Percentiles rank a stretch among this genome's conserved stretches.
These are phyloP conservation scores for Solanum tarijense DNA, from an alignment of 257 asterid species.

Conservation along the genomic window DNA sequence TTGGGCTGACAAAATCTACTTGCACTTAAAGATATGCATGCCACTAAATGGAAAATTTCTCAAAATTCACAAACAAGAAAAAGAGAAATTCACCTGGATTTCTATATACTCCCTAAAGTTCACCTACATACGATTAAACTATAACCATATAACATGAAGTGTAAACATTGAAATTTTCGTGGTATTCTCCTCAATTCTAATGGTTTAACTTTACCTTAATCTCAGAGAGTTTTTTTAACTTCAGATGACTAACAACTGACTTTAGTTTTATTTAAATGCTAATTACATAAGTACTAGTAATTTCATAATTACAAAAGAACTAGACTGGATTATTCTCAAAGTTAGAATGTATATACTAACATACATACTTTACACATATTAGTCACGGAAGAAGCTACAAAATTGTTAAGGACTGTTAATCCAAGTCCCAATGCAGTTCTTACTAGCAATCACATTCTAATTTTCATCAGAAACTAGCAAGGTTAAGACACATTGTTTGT, in stretches of 20 bases:
- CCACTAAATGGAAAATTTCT: background rate
- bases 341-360: background rate
- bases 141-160: background rate
- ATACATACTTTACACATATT: background rate
- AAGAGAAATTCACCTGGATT: background rate
- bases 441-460: background rate
- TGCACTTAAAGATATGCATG: background rate
- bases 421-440: background rate
- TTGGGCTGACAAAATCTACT: background rate
- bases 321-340: background rate
- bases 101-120: background rate
- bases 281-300: background rate
- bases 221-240: background rate
- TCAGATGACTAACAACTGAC: background rate
- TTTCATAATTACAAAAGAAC: background rate
- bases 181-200: background rate
- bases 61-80: background rate
- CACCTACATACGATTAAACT: background rate
- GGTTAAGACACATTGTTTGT: background rate
- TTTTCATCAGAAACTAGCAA: background rate
- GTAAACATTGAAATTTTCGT: background rate
- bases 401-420: background rate
- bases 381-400: background rate
- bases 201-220: background rate
- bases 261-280: background rate